phyloP scores from a whole-genome alignment of 176 grass and related monocot species.

The Chrysopogon serrulatus region DNA sequence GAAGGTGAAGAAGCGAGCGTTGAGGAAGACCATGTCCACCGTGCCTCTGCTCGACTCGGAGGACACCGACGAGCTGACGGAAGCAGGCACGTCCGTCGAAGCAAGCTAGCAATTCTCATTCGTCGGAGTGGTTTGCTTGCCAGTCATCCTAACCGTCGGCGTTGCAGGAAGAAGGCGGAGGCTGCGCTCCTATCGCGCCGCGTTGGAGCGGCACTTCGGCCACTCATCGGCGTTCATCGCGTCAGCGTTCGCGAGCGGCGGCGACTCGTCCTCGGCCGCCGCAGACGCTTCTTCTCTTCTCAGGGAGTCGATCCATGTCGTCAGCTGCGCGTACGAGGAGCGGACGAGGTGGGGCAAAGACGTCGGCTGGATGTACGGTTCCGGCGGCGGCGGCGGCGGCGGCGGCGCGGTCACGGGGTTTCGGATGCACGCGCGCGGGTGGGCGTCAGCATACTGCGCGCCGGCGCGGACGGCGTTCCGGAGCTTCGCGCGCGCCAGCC shows the following conservation, averaged over 20 bases:
- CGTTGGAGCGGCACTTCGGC: slow-evolving; percentile 45
- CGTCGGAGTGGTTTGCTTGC: background rate
- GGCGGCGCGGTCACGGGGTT: slow-evolving; percentile 40
- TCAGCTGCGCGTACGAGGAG: slow-evolving; percentile 66
- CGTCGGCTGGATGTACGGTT: slow-evolving; percentile 59
- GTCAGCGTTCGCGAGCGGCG: slow-evolving; percentile 17
- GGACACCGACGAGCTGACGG: slow-evolving; percentile 10
- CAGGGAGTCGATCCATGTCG: slow-evolving; percentile 61
- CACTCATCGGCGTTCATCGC: slow-evolving; percentile 48
- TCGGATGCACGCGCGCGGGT: slow-evolving; percentile 69
- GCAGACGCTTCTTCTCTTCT: slow-evolving; percentile 15
- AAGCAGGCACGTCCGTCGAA: background rate
- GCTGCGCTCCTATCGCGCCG: slow-evolving; percentile 13
- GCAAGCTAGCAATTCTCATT: background rate
- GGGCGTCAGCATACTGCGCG: slow-evolving; percentile 61
- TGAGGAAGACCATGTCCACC: slow-evolving; percentile 33
- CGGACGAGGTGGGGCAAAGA: slow-evolving; percentile 66
- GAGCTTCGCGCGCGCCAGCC: slow-evolving; percentile 24
- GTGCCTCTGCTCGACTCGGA: slow-evolving; percentile 51
- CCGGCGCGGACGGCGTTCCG: slow-evolving; percentile 34
- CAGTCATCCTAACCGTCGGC: background rate
- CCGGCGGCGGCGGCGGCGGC: slow-evolving; percentile 19
- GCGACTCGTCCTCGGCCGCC: background rate
- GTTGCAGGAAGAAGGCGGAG: slow-evolving; percentile 17
- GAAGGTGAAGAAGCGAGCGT: background rate